Conservation (phyloP, 1,284 basidiomycete species). For the Coniferiporia sulphurascens region DNA sequence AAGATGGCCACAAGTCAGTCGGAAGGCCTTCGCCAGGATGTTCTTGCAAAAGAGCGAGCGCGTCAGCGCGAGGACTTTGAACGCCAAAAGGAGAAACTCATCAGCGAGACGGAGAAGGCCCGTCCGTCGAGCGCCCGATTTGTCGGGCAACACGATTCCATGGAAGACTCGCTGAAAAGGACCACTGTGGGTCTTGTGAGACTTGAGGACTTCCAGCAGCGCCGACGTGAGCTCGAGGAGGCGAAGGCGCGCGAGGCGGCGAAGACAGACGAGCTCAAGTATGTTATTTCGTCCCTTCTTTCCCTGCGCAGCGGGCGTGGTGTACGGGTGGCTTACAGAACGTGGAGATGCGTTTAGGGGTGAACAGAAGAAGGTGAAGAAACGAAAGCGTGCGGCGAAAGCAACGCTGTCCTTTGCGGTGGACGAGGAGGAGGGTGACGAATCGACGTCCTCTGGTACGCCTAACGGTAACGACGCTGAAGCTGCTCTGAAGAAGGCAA, state of each 20-base stretch:
- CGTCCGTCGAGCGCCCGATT: constrained; percentile 84
- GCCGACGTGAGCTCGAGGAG: constrained; percentile 87
- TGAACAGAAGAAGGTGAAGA: constrained; percentile 84
- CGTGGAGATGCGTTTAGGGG: constrained; percentile 81
- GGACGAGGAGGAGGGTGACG: constrained; percentile 53
- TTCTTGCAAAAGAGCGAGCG: constrained; percentile 72
- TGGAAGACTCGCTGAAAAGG: constrained; percentile 93
- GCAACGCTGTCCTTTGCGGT: constrained; percentile 86
- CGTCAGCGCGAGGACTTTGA: constrained; percentile 86
- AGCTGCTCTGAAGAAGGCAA: constrained; percentile 61
- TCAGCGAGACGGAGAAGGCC: constrained; percentile 79
- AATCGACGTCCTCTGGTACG: constrained; percentile 24
- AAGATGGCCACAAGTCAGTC: constrained; percentile 63
- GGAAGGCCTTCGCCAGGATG: constrained; percentile 75
- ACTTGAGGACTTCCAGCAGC: constrained; percentile 90
- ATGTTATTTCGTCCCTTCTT: constrained; percentile 40
- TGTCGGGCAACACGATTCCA: constrained; percentile 88
- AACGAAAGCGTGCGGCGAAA: constrained; percentile 77
- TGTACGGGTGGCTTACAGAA: constrained; percentile 55
- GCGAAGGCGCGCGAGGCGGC: constrained; percentile 89
- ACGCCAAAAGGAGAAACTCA: constrained; percentile 81
- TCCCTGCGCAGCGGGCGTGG: constrained; percentile 19
- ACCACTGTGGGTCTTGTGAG: constrained; percentile 91
- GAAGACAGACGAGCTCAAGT: constrained; percentile 77
- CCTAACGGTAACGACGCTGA: constrained; percentile 33